Base-by-base conservation (phyloP, 768 basidiomycete species). In the Dentipellis sp. region DNA sequence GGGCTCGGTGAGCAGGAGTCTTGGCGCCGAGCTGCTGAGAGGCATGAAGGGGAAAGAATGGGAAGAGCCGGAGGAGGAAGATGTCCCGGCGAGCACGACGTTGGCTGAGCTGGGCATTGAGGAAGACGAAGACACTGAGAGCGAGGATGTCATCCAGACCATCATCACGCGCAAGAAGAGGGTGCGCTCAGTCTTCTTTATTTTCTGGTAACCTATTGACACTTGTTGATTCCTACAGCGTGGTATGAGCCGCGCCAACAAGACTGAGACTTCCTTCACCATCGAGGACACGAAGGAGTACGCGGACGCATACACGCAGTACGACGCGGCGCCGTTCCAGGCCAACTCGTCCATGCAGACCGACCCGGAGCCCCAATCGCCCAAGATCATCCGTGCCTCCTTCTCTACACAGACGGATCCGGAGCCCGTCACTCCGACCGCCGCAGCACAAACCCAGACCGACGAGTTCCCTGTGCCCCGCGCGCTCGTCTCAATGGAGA, bases 141-240 rank as follows among this genome's bases (percentile, higher is more conserved):
- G 77, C 17, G 86, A 87, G 62, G 86, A 88, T 64, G 81, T 88
- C 40, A 81, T 88, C 57, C 86, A 94, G 69, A 93, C 91, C 3
- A 93, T 94, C 61, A 92, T 94, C 62, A 93, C 91, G 1, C 75
- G 89, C 57, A 87, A 82, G 65, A 89, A 86, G 70, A 76, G 86
- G 74, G 86, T 86, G 64, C 22, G 72, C 63, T 17, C 50, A 17
- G 19, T 40, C n/a, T 36, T 50, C n/a, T 49, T 35, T 7, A 12
- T 23, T n/a, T 3, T 4, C 36, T 38, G 19, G 5, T 11, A 22
- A 23, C 40, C 48, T 21, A 39, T 47, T 56, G 50, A 59, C 16
- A 10, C 9, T 14, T 52, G 2, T 11, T 29, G 29, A 29, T 47
- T 11, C 10, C 23, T 12, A 56, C 38, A 58, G 58, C 58, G 55